Conservation (phyloP, 2,329 filamentous ascomycete species). For the Penicillium hordei region DNA sequence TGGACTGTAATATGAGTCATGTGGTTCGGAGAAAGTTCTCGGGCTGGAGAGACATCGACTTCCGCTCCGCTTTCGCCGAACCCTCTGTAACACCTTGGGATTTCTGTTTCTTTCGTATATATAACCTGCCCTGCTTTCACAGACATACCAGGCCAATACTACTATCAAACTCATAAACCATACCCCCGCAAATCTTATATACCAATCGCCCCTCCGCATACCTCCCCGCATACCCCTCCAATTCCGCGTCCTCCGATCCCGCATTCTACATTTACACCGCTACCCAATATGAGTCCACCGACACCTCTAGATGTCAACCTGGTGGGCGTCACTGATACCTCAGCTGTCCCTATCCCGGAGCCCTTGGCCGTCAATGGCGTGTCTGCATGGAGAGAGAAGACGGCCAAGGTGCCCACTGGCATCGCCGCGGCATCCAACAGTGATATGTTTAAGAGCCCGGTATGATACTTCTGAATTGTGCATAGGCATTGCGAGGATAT, state of each 20-base stretch:
- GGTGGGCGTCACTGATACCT: constrained; percentile 38
- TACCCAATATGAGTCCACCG: constrained; percentile 25
- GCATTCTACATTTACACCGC: constrained; percentile 1
- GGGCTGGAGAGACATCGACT: not conserved
- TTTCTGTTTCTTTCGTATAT: not conserved
- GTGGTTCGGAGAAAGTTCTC: constrained; percentile 2
- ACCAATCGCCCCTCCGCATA: not conserved
- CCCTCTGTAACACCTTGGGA: not conserved
- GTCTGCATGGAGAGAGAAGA: constrained; percentile 64
- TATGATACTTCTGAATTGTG: constrained; percentile 42
- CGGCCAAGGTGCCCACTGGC: constrained; percentile 68
- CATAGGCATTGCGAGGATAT: not conserved
- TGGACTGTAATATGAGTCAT: constrained; percentile 5
- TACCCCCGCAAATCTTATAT: not conserved
- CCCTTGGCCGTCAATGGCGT: constrained; percentile 66
- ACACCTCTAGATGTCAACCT: constrained; percentile 32
- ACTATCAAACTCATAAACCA: not conserved
- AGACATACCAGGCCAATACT: not conserved
- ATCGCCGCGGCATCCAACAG: constrained; percentile 75
- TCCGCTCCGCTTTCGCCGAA: constrained; percentile 12
- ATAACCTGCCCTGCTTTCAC: not conserved
- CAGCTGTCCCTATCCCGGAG: constrained; percentile 37
- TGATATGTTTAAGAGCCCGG: constrained; percentile 78
- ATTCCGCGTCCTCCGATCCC: constrained; percentile 1
- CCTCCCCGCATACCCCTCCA: not conserved